Evolutionary conservation across 805 yeast species (phyloP).

Genomic region (Metschnikowia aberdeeniae): DNA sequence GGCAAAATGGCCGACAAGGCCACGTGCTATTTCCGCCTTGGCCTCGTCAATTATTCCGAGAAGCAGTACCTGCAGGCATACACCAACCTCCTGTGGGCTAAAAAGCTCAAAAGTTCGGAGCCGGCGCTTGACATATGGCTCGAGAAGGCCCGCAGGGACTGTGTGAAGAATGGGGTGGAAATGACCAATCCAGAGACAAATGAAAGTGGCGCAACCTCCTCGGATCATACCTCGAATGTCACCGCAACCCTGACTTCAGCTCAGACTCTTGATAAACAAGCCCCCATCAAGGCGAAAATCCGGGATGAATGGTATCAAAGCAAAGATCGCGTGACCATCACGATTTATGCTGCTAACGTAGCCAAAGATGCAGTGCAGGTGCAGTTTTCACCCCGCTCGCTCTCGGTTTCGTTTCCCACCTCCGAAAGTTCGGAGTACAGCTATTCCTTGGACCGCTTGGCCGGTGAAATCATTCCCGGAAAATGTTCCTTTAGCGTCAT

Average conservation of each 20-base stretch:
- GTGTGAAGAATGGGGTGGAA: slow-evolving; percentile 17
- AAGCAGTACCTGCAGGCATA: slow-evolving; percentile 42
- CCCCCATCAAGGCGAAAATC: slow-evolving; percentile 35
- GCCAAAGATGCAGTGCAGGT: slow-evolving; percentile 46
- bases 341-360: slow-evolving; percentile 67
- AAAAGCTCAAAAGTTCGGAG: slow-evolving; percentile 41
- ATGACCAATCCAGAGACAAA: background rate
- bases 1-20: slow-evolving; percentile 48
- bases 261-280: slow-evolving; percentile 34
- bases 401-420: slow-evolving; percentile 46
- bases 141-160: slow-evolving; percentile 32
- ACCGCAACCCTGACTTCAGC: slow-evolving; percentile 21
- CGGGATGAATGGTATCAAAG: slow-evolving; percentile 61
- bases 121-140: slow-evolving; percentile 48
- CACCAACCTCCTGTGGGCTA: slow-evolving; percentile 40
- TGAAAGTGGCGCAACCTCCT: background rate
- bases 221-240: background rate
- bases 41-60: slow-evolving; percentile 41
- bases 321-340: slow-evolving; percentile 49
- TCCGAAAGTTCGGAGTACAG: slow-evolving; percentile 51
- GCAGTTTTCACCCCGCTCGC: slow-evolving; percentile 31
- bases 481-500: slow-evolving; percentile 49
- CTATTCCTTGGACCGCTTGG: slow-evolving; percentile 53
- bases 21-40: slow-evolving; percentile 45
- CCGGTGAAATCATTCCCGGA: slow-evolving; percentile 45